Conservation (phyloP, 768 basidiomycete species). For the Phylloporus sp. region DNA sequence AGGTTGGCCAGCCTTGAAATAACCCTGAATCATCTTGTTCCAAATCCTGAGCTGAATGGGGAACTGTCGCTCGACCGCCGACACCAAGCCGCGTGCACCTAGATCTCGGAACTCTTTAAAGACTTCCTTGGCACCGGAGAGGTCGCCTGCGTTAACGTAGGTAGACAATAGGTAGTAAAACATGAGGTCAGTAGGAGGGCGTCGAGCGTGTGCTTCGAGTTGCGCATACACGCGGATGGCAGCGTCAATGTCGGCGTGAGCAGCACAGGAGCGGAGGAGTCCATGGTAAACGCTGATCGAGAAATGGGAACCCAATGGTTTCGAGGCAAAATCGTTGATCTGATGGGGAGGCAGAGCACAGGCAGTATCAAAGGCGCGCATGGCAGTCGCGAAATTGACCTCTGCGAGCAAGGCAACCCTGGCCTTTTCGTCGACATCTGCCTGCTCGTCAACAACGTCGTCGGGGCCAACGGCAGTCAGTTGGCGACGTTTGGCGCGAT, state of each 20-base stretch:
- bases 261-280: slow-evolving; percentile 60
- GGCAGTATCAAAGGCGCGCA: slow-evolving; percentile 67
- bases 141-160: slow-evolving; percentile 49
- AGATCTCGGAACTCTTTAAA: slow-evolving; percentile 56
- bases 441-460: slow-evolving; percentile 10
- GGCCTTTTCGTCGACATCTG: slow-evolving; percentile 27
- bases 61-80: slow-evolving; percentile 15
- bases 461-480: slow-evolving; percentile 3
- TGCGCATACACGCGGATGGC: slow-evolving; percentile 65
- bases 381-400: slow-evolving; percentile 64
- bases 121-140: slow-evolving; percentile 49
- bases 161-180: slow-evolving; percentile 56
- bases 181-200: slow-evolving; percentile 30
- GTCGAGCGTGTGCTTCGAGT: slow-evolving; percentile 39
- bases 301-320: slow-evolving; percentile 21
- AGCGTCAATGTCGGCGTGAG: slow-evolving; percentile 49
- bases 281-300: slow-evolving; percentile 40
- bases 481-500: slow-evolving; percentile 35
- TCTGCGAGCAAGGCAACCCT: slow-evolving; percentile 50
- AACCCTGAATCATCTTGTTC: slow-evolving; percentile 73
- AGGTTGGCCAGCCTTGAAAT: slow-evolving; percentile 60
- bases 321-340: slow-evolving; percentile 9
- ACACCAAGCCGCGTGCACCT: slow-evolving; percentile 31
- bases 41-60: slow-evolving; percentile 48
- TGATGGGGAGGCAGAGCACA: slow-evolving; percentile 29